A percentile compares a stretch with the other conserved stretches of the same genome.
Evolutionary conservation across 2,329 filamentous ascomycete genomes (phyloP).

Genomic region (Xylariaceae sp.): DNA sequence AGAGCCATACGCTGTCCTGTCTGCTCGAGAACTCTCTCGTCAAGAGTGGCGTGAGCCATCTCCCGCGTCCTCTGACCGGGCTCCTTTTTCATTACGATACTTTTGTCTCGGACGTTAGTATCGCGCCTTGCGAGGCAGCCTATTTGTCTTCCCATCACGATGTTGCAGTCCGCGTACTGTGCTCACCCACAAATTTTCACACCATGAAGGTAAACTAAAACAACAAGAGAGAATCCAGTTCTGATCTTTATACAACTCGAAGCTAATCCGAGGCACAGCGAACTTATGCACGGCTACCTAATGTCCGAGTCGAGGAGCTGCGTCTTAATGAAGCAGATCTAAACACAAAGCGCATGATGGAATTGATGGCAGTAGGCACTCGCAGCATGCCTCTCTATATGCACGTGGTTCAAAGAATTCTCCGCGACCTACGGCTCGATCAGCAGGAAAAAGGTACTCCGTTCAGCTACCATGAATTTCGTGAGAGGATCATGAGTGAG

Average conservation of each 20-base stretch:
- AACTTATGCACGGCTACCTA: slow-evolving; percentile 41
- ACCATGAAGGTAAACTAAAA: slow-evolving; percentile 35
- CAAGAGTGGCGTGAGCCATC: slow-evolving; percentile 17
- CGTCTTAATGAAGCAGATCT: slow-evolving; percentile 51
- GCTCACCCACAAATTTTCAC: slow-evolving; percentile 50
- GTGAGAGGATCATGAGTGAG: slow-evolving; percentile 32
- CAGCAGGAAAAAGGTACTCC: slow-evolving; percentile 35
- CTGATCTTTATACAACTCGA: not conserved
- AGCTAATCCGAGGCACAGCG: slow-evolving; percentile 24
- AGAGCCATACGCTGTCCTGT: slow-evolving; percentile 59
- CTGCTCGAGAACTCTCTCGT: slow-evolving; percentile 58
- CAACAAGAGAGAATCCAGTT: not conserved
- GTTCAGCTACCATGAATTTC: slow-evolving; percentile 54
- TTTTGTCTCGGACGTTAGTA: slow-evolving; percentile 46
- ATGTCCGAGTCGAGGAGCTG: slow-evolving; percentile 49
- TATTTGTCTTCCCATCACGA: slow-evolving; percentile 45
- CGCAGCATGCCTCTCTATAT: slow-evolving; percentile 55
- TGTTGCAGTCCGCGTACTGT: slow-evolving; percentile 52
- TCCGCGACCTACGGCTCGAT: slow-evolving; percentile 52
- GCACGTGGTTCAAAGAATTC: slow-evolving; percentile 52
- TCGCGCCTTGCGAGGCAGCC: slow-evolving; percentile 58
- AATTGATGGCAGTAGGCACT: slow-evolving; percentile 54
- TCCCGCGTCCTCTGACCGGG: slow-evolving; percentile 54
- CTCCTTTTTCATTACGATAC: slow-evolving; percentile 66
- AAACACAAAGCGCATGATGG: slow-evolving; percentile 56